Evolutionary conservation across 1,139 yeast genomes (phyloP), one percentile per base, ranked within the genome.

Genomic region (Insectozyma bohioensis): DNA sequence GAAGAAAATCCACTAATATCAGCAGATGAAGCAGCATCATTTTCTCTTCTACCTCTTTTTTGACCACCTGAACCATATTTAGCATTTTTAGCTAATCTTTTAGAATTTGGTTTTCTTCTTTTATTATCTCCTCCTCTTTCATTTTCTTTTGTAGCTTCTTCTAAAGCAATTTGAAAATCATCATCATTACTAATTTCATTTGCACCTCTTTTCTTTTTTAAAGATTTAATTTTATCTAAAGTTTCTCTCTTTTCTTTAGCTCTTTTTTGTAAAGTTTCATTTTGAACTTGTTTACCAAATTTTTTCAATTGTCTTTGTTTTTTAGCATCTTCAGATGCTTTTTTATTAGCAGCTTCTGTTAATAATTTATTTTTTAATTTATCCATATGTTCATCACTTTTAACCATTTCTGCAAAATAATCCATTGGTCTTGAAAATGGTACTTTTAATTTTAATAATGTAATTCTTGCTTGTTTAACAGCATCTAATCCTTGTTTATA

Each of bases 311-410:
- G 84, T 63, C 98, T 82, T 67, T 92, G 97, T 61, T 84, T 84
- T 67, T 85, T 85, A 22, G 97, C 95, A 37, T 88, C 97, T 59
- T 86, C 94, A 31, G 88, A 74, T 2, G 96, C 97, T 63, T 85
- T 85, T 75, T 85, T 86, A 54, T 85, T 83, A 22, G 94, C 84
- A 33, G 95, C 97, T 54, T 87, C 96, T 42, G 78, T 75, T 28
- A 88, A 71, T 49, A 92, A 72, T 61, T 86, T 87, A 54, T 71
- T 69, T 72, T 87, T 88, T 52, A 92, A 74, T 62, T 80, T 86
- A 54, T 88, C 97, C 99, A 92, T 92, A 61, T 92, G 99, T 58
- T 88, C 97, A 59, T 92, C 99, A 40, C 90, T 83, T 68, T 92
- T 92, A 43, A 88, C 86, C 99, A 92, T 92, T 63, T 92, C 99